Conservation (phyloP, 805 yeast species). For the Ogataea philodendri region DNA sequence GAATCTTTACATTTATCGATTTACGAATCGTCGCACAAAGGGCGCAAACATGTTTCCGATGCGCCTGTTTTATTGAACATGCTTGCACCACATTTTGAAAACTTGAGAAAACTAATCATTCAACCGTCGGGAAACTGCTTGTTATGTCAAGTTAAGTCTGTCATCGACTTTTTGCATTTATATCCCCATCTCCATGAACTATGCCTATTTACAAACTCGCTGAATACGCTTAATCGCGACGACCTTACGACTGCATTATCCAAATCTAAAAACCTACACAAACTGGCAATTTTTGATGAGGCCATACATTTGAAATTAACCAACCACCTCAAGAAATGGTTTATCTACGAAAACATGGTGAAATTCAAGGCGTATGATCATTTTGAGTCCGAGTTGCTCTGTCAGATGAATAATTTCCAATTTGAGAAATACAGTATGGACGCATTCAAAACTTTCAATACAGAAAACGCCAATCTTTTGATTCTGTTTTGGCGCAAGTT, state of each 20-base stretch:
- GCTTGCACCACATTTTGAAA: constrained; percentile 20
- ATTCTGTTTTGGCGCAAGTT: constrained; percentile 27
- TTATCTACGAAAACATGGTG: constrained; percentile 22
- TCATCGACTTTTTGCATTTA: constrained; percentile 14
- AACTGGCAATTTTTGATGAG: constrained; percentile 26
- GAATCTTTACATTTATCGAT: constrained; percentile 20
- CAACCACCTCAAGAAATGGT: constrained; percentile 27
- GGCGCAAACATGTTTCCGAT: constrained; percentile 15
- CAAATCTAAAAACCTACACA: constrained; percentile 7
- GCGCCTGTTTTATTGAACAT: constrained; percentile 8
- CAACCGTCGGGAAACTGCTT: constrained; percentile 30
- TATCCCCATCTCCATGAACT: constrained; percentile 12
- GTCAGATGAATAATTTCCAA: constrained; percentile 20
- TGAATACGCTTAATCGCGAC: constrained; percentile 15
- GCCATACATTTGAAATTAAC: constrained; percentile 20
- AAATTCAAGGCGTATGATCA: constrained; percentile 20
- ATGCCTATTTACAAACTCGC: constrained; percentile 22
- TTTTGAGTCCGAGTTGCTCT: constrained; percentile 21
- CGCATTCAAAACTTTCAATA: constrained; percentile 22
- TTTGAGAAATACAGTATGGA: constrained; percentile 19
- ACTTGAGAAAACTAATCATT: constrained; percentile 21
- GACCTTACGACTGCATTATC: constrained; percentile 9
- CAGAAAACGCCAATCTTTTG: constrained; percentile 18
- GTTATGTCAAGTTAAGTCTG: constrained; percentile 26
- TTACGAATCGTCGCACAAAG: constrained; percentile 29